phyloP scores from a whole-genome alignment of 192 early-diverging fungal species.

The Pilobolus umbonatus region DNA sequence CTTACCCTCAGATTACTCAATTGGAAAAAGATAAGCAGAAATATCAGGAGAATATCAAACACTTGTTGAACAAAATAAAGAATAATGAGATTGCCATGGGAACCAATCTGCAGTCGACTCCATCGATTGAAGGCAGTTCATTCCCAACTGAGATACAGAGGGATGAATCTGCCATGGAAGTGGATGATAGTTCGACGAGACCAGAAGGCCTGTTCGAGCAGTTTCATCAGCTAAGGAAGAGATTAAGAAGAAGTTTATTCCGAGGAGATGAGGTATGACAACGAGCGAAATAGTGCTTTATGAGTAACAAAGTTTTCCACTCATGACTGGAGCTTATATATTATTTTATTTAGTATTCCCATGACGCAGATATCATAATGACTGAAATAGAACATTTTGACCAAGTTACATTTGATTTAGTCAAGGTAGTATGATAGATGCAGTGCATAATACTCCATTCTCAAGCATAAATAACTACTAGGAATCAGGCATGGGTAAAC shows the following conservation, averaged over 20 bases:
- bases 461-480: neutral
- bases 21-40: conserved; percentile 28
- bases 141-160: neutral
- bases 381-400: conserved; percentile 29
- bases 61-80: neutral
- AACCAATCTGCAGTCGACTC: neutral
- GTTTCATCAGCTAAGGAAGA: conserved; percentile 19
- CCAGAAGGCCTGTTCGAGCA: conserved; percentile 5
- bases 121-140: neutral
- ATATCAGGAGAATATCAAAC: neutral
- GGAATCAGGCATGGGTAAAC: conserved; percentile 37
- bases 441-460: neutral
- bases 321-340: neutral
- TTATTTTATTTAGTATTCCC: neutral
- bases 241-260: conserved; percentile 25
- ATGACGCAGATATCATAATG: conserved; percentile 21
- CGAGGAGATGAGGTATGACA: conserved; percentile 19
- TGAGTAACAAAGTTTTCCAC: neutral
- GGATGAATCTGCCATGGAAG: neutral
- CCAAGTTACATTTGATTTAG: conserved; percentile 29
- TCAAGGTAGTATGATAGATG: conserved; percentile 17
- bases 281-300: neutral
- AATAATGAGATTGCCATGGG: too few relatives aligned
- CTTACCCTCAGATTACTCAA: conserved; percentile 18
- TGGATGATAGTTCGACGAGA: neutral